A percentile compares a stretch with the other conserved stretches of the same genome.
These are phyloP conservation scores for Lentinula novae-zelandiae DNA, from an alignment of 1,284 basidiomycete species.

Conservation along the genomic window DNA sequence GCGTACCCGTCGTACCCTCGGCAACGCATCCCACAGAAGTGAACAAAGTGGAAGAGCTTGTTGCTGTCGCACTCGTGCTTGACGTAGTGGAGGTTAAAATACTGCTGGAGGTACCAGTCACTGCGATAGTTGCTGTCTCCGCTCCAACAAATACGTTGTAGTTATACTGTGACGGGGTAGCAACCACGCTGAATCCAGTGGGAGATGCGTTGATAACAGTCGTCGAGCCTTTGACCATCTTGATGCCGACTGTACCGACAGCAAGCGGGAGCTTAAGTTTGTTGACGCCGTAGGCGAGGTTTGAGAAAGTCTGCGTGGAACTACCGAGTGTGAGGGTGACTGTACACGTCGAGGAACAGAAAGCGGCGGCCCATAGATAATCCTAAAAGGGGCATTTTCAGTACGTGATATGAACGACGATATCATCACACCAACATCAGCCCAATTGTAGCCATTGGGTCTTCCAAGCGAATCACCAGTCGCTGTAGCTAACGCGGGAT, in stretches of 20 bases:
- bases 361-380: constrained; percentile 48
- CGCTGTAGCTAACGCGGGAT: constrained; percentile 42
- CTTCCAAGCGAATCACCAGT: constrained; percentile 30
- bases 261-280: constrained; percentile 24
- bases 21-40: constrained; percentile 7
- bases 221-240: constrained; percentile 5
- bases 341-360: constrained; percentile 40
- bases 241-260: background rate
- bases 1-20: constrained; percentile 8
- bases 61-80: background rate
- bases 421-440: constrained; percentile 21
- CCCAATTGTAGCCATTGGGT: constrained; percentile 39
- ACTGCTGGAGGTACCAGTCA: background rate
- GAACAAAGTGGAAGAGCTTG: background rate
- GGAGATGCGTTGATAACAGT: constrained; percentile 1
- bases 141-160: constrained; percentile 7
- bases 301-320: constrained; percentile 22
- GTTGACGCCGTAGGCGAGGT: constrained; percentile 24
- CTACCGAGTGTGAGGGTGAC: constrained; percentile 41
- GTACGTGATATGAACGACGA: background rate
- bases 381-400: constrained; percentile 25
- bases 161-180: constrained; percentile 1
- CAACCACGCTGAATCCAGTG: background rate
- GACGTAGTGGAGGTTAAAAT: background rate
- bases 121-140: constrained; percentile 3